Base-by-base conservation (phyloP, 139 green algal genomes). In the Trebouxia sp. region DNA sequence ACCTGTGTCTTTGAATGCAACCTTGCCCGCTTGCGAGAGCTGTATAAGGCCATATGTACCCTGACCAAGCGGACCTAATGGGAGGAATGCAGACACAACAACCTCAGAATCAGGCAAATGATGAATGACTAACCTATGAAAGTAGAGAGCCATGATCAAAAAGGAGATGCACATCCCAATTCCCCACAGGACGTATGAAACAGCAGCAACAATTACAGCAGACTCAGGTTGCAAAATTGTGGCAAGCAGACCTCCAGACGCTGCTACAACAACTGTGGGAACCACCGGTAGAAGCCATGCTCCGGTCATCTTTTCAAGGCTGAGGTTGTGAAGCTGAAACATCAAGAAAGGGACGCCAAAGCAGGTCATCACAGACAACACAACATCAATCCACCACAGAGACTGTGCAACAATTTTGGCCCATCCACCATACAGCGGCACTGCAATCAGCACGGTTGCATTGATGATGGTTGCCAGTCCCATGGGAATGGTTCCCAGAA, bases 341-440 rank as follows among this genome's bases (percentile, higher is more conserved):
- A 82, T 82, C 17, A 82, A 17, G 22, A 78, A 55, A 24, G 78
- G 78, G 20, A 78, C 42, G 20, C 41, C 78, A 82, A 78, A 82
- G 62, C 26, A 67, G 14, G 62, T 70, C 65, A 77, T 32, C 30
- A 82, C 30, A 24, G 78, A 70, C 30, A 82, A 41, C 26, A 50
- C 39, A 58, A 82, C 78, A 77, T 82, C 78, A 39, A 67, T 39
- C 78, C 78, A 82, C 62, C 62, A 82, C 43, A 82, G 45, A 35
- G 37, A 14, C 43, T 47, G 45, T 22, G 62, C 62, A 37, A 82
- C 28, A 24, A 53, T 43, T 9, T 22, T 37, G 7, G 51, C 65
- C 62, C 78, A 77, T 30, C 22, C 20, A 0, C 78, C 78, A 48
- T 53, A 82, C 17, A 8, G 6, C 17, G 62, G 78, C 9, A 77